A percentile compares a stretch with the other conserved stretches of the same genome.
phyloP scores from a whole-genome alignment of 2,329 filamentous ascomycete species.

The Ophiostoma sp. region DNA sequence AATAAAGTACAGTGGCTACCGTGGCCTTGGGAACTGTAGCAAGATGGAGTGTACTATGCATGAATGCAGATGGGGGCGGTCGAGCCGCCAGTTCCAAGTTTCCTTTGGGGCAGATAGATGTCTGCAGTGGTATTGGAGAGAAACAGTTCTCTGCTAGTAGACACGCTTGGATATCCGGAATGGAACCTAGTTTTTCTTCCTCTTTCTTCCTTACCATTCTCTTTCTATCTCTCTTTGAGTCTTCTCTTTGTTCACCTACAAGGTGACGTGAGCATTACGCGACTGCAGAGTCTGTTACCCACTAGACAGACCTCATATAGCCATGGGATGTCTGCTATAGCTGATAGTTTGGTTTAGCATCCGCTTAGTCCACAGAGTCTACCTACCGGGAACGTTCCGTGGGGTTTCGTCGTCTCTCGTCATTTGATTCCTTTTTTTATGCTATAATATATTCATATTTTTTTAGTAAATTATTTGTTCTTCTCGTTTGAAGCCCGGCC shows the following conservation, averaged over 20 bases:
- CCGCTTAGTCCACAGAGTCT: background rate
- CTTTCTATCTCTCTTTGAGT: background rate
- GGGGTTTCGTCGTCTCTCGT: background rate
- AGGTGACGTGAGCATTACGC: conserved; percentile 7
- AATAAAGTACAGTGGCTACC: background rate
- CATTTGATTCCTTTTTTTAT: background rate
- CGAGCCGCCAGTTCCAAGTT: background rate
- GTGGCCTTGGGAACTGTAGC: conserved; percentile 13
- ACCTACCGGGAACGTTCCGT: conserved; percentile 4
- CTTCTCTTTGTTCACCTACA: background rate
- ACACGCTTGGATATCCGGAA: background rate
- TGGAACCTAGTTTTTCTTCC: background rate
- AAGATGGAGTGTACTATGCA: background rate
- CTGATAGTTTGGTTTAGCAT: conserved; percentile 8
- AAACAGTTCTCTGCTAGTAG: background rate
- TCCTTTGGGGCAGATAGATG: background rate
- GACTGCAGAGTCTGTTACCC: background rate
- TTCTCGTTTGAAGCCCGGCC: background rate
- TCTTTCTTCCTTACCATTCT: background rate
- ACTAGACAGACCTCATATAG: background rate
- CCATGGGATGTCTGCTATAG: background rate
- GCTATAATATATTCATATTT: too few relatives aligned
- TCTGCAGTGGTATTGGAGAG: background rate
- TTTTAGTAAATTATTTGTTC: background rate
- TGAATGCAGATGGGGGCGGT: background rate